Percentiles rank a stretch among this genome's conserved stretches.
phyloP scores from a whole-genome alignment of 106 monocot species.

The Acorus calamus region DNA sequence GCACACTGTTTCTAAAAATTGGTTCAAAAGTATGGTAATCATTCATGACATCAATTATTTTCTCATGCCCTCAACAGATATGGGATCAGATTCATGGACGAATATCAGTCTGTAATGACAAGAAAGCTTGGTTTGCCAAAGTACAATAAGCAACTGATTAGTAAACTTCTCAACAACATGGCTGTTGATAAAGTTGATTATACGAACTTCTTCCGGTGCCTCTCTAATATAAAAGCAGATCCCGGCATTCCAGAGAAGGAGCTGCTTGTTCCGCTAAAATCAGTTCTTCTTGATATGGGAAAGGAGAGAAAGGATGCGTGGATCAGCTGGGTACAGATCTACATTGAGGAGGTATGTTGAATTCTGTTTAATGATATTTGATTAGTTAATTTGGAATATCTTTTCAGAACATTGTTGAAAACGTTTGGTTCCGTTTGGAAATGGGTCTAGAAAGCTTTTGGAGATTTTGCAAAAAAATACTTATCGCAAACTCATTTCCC shows the following conservation, averaged over 20 bases:
- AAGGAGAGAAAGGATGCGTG: constrained; percentile 76
- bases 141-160: constrained; percentile 85
- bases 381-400: too few species aligned
- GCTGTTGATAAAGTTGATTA: constrained; percentile 98
- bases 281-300: constrained; percentile 83
- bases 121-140: constrained; percentile 72
- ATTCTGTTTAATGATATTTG: too few species aligned
- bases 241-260: constrained; percentile 40
- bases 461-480: too few species aligned
- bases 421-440: too few species aligned
- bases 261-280: constrained; percentile 69
- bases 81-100: constrained; percentile 90
- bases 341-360: constrained; percentile 69
- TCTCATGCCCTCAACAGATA: constrained; percentile 34
- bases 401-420: too few species aligned
- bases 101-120: constrained; percentile 89
- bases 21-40: constrained; percentile 1
- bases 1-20: too few species aligned
- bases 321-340: constrained; percentile 69
- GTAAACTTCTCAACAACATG: constrained; percentile 88
- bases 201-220: constrained; percentile 88
- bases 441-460: too few species aligned
- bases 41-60: neutral
- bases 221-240: constrained; percentile 75
- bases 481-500: too few species aligned